Percentiles rank a stretch among this genome's conserved stretches.
phyloP scores from a whole-genome alignment of 2,329 filamentous ascomycete species.

The Aspergillus sp. region DNA sequence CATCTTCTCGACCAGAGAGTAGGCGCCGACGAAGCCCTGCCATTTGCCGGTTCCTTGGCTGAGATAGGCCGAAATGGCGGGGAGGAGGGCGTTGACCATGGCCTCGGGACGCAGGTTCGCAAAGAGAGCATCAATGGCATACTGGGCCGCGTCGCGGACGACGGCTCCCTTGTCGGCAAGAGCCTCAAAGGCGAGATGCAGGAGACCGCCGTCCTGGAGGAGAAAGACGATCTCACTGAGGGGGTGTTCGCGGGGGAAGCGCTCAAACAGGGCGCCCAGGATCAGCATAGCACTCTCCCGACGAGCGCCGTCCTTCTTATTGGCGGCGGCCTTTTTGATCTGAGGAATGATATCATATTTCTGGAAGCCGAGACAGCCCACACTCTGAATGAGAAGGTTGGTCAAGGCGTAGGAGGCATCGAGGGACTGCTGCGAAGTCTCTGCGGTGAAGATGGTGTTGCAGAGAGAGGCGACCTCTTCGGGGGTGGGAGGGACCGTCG shows the following conservation, averaged over 20 bases:
- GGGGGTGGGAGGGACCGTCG: constrained; percentile 56
- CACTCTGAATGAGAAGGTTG: constrained; percentile 63
- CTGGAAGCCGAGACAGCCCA: constrained; percentile 62
- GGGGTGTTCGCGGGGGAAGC: constrained; percentile 74
- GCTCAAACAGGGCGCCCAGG: constrained; percentile 88
- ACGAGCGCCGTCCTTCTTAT: constrained; percentile 87
- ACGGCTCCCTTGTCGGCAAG: constrained; percentile 86
- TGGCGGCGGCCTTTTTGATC: constrained; percentile 73
- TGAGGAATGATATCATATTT: constrained; percentile 62
- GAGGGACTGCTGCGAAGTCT: constrained; percentile 67
- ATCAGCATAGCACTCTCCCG: constrained; percentile 94
- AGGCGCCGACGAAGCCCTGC: constrained; percentile 90
- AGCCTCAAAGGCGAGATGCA: constrained; percentile 74
- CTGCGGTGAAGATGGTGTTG: constrained; percentile 66
- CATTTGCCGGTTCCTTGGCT: constrained; percentile 87
- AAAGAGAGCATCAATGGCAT: constrained; percentile 88
- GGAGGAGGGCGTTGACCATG: constrained; percentile 77
- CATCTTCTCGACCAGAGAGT: constrained; percentile 84
- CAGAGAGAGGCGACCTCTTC: constrained; percentile 66
- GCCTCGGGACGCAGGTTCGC: constrained; percentile 75
- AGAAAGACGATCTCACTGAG: constrained; percentile 79
- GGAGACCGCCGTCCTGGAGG: constrained; percentile 72
- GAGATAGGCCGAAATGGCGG: constrained; percentile 72
- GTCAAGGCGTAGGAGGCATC: constrained; percentile 66
- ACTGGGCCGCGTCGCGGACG: constrained; percentile 88